Conservation (phyloP, 176 grass and related monocot species). For the Echinochloa phyllopogon region DNA sequence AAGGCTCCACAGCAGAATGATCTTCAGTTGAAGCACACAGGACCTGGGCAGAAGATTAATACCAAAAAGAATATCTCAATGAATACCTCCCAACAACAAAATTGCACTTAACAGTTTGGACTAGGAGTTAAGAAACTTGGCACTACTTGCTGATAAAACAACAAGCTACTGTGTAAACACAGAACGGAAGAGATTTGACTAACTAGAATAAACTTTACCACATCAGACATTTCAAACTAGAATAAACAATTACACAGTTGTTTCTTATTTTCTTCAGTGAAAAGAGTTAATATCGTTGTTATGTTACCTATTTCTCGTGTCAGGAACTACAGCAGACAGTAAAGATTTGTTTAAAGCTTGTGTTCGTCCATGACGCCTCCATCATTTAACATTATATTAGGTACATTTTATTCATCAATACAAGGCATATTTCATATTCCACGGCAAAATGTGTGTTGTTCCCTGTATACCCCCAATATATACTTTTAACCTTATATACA, state of each 20-base stretch:
- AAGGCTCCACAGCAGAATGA: conserved; percentile 88
- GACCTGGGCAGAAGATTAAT: conserved; percentile 48
- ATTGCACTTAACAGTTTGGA: background rate
- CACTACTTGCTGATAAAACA: background rate
- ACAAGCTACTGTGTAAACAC: background rate
- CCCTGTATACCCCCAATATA: background rate
- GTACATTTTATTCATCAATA: background rate
- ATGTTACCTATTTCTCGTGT: conserved; percentile 20
- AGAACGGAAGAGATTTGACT: conserved; percentile 16
- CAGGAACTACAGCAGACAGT: conserved; percentile 6
- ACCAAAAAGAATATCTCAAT: conserved; percentile 15
- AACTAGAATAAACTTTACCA: background rate
- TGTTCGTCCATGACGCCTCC: background rate
- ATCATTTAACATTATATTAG: background rate
- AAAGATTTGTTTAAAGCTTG: background rate
- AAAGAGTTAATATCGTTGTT: background rate
- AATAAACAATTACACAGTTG: background rate
- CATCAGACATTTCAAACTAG: conserved; percentile 8
- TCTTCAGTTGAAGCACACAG: conserved; percentile 91
- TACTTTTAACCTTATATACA: background rate
- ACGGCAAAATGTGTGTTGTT: background rate
- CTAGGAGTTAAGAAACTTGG: conserved; percentile 15
- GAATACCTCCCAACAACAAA: conserved; percentile 27
- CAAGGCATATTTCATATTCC: background rate
- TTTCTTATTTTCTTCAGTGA: conserved; percentile 15